Evolutionary conservation across 495 filamentous ascomycete species (phyloP).

Genomic region (Clavariopsis aquatica): DNA sequence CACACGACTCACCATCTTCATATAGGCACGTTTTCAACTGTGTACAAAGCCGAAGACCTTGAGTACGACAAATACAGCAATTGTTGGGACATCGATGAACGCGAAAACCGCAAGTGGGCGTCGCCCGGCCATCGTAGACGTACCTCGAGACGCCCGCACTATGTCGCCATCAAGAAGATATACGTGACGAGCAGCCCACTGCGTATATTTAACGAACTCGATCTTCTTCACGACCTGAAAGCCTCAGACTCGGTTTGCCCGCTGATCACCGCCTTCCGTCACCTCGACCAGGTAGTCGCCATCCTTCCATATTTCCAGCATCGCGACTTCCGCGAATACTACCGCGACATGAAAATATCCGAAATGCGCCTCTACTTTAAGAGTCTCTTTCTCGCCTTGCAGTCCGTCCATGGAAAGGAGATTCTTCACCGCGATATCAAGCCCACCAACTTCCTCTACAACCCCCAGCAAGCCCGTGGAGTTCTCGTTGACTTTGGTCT

Average conservation of each 20-base stretch:
- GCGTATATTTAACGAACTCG: constrained; percentile 95
- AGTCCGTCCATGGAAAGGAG: constrained; percentile 73
- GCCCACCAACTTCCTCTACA: constrained; percentile 99
- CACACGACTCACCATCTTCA: constrained; percentile 19
- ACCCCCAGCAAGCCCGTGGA: constrained; percentile 73
- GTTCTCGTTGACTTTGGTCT: constrained; percentile 97
- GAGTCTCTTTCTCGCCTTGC: constrained; percentile 81
- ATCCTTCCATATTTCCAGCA: constrained; percentile 95
- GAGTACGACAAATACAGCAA: constrained; percentile 81
- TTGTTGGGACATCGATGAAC: constrained; percentile 76
- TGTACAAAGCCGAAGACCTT: constrained; percentile 98
- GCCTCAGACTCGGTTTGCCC: constrained; percentile 84
- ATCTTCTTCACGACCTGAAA: constrained; percentile 87
- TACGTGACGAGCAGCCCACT: constrained; percentile 93
- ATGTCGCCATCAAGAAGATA: constrained; percentile 97
- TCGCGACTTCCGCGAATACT: constrained; percentile 94
- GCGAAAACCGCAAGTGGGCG: constrained; percentile 62
- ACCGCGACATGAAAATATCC: constrained; percentile 76
- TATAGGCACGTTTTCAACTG: constrained; percentile 95
- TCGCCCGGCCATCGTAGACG: constrained; percentile 55
- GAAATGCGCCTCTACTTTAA: constrained; percentile 89
- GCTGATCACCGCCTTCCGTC: constrained; percentile 91
- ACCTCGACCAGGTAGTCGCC: constrained; percentile 91
- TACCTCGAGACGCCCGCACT: constrained; percentile 44
- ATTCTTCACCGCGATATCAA: constrained; percentile 98